phyloP scores from a whole-genome alignment of 169 alveolate species.

The Eimeria falciformis region DNA sequence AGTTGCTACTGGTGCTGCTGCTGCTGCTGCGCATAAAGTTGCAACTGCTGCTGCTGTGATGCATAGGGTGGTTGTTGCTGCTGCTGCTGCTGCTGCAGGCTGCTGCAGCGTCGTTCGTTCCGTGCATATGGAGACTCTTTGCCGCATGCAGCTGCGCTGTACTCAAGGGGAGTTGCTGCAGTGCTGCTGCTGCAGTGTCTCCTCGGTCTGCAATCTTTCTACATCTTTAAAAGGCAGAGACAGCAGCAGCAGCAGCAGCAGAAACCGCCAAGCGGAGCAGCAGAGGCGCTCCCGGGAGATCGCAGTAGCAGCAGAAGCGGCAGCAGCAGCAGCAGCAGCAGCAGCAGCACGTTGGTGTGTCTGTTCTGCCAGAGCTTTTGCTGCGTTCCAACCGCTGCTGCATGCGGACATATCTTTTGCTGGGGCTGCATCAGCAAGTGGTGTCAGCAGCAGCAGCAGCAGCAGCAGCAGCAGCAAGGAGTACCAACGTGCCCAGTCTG shows the following conservation, averaged over 20 bases:
- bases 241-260: constrained; percentile 9
- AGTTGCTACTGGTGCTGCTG: not conserved
- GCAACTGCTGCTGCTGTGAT: not conserved
- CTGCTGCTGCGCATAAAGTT: not conserved
- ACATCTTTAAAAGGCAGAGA: constrained; percentile 6
- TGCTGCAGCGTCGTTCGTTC: constrained; percentile 45
- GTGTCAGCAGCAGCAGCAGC: constrained; percentile 63
- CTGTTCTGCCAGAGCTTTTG: constrained; percentile 43
- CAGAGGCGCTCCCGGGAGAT: not conserved
- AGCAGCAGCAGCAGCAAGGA: constrained; percentile 27
- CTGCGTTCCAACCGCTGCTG: constrained; percentile 50
- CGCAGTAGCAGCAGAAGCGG: constrained; percentile 1
- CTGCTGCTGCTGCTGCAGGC: constrained; percentile 56
- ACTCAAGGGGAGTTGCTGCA: constrained; percentile 34
- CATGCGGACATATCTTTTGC: constrained; percentile 48
- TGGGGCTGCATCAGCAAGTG: constrained; percentile 45
- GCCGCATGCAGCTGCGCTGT: constrained; percentile 15
- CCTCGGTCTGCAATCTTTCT: not conserved
- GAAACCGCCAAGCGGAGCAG: not conserved
- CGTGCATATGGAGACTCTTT: constrained; percentile 13
- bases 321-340: constrained; percentile 35
- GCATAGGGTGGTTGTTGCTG: not conserved
- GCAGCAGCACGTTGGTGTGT: constrained; percentile 37
- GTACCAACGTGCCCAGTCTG: constrained; percentile 50
- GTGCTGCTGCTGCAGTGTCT: constrained; percentile 35